These are phyloP conservation scores for Metarhizium album DNA, from an alignment of 2,329 filamentous ascomycete species.

Conservation along the genomic window DNA sequence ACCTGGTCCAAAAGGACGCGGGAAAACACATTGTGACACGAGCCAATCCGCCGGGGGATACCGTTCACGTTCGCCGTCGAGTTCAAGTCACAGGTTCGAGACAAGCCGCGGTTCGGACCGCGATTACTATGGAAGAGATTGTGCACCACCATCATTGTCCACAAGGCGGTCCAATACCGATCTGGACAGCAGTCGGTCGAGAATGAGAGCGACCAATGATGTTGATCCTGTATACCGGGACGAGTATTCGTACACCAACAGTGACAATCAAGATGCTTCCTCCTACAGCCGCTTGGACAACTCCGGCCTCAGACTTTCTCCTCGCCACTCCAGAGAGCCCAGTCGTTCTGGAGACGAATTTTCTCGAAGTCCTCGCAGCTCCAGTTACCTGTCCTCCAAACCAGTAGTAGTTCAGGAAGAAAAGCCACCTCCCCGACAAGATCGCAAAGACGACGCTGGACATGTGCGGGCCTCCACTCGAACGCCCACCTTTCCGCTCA, in stretches of 20 bases:
- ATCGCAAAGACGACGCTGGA: slow-evolving; percentile 13
- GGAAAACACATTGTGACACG: slow-evolving; percentile 29
- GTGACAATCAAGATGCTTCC: slow-evolving; percentile 21
- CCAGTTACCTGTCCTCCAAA: slow-evolving; percentile 21
- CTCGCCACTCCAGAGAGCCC: slow-evolving; percentile 16
- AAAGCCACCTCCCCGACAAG: slow-evolving; percentile 10
- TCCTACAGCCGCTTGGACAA: slow-evolving; percentile 17
- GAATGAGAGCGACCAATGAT: slow-evolving; percentile 23
- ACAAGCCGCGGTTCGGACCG: slow-evolving; percentile 16
- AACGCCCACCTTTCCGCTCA: slow-evolving; percentile 22
- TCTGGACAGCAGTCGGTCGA: slow-evolving; percentile 15
- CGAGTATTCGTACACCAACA: slow-evolving; percentile 12
- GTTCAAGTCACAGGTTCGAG: slow-evolving; percentile 18
- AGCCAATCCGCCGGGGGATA: slow-evolving; percentile 17
- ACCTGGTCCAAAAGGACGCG: slow-evolving; percentile 28
- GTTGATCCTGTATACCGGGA: slow-evolving; percentile 16
- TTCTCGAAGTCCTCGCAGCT: slow-evolving; percentile 17
- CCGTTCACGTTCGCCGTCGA: slow-evolving; percentile 21
- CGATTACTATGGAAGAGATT: slow-evolving; percentile 14
- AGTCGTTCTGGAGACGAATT: slow-evolving; percentile 31
- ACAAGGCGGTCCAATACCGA: slow-evolving; percentile 18
- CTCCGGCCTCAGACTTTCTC: slow-evolving; percentile 11
- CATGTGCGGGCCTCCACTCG: slow-evolving; percentile 23
- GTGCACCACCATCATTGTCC: slow-evolving; percentile 15
- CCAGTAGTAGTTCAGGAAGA: slow-evolving; percentile 26